These are phyloP conservation scores for Barnettozyma siamensis DNA, from an alignment of 805 yeast genomes.

Conservation along the genomic window DNA sequence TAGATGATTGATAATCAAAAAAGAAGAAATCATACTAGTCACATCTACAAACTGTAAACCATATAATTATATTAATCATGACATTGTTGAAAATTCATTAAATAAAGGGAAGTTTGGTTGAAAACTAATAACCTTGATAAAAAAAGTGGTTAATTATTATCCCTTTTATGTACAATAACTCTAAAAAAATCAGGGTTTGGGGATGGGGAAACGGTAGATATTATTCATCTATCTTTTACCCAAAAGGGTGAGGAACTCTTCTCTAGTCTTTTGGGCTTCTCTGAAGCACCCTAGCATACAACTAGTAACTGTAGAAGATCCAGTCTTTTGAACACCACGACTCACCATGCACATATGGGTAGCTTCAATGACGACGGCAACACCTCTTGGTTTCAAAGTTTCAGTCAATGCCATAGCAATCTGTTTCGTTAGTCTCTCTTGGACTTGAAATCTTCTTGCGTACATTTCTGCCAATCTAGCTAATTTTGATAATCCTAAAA, in stretches of 20 bases:
- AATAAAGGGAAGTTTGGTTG: background rate
- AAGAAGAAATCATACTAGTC: too few species aligned
- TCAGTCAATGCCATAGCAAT: slow-evolving; percentile 94
- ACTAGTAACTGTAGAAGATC: slow-evolving; percentile 88
- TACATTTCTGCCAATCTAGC: slow-evolving; percentile 98
- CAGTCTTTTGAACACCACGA: slow-evolving; percentile 94
- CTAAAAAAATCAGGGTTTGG: too few species aligned
- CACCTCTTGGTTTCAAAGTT: slow-evolving; percentile 90
- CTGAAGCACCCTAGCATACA: slow-evolving; percentile 97
- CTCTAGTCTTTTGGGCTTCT: slow-evolving; percentile 90
- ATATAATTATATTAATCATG: slow-evolving; percentile 5
- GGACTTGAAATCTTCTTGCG: slow-evolving; percentile 93
- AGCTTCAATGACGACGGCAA: slow-evolving; percentile 97
- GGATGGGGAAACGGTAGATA: too few species aligned
- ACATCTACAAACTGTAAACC: too few species aligned
- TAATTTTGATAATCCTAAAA: slow-evolving; percentile 84
- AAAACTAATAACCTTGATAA: background rate
- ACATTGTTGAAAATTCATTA: slow-evolving; percentile 6
- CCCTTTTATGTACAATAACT: background rate
- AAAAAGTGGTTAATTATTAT: background rate
- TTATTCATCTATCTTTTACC: slow-evolving; percentile 41
- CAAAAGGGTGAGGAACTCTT: slow-evolving; percentile 82
- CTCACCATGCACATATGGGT: slow-evolving; percentile 99
- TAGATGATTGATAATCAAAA: too few species aligned
- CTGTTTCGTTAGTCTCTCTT: slow-evolving; percentile 93